Evolutionary conservation across 2,329 filamentous ascomycete species (phyloP).

Genomic region (Fragosphaeria purpurea): DNA sequence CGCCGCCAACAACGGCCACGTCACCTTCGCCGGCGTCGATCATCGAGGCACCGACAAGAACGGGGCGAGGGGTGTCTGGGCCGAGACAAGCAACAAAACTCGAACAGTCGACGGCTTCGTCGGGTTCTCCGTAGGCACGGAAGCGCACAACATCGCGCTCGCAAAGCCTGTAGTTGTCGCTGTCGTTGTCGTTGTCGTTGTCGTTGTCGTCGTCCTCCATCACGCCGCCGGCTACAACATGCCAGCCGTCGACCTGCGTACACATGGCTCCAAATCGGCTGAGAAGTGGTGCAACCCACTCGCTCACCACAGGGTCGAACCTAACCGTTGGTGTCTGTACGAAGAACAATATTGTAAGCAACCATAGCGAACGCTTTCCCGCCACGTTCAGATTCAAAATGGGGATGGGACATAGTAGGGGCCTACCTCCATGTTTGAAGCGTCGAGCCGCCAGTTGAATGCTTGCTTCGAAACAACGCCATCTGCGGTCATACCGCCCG

Average conservation of each 20-base stretch:
- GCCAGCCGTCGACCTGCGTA: conserved; percentile 4
- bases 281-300: background rate
- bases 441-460: conserved; percentile 53
- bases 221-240: conserved; percentile 34
- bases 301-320: background rate
- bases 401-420: too few species aligned
- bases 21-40: conserved; percentile 34
- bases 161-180: conserved; percentile 24
- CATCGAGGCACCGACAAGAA: conserved; percentile 61
- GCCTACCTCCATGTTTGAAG: conserved; percentile 20
- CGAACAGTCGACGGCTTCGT: conserved; percentile 18
- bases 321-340: conserved; percentile 4
- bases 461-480: conserved; percentile 53
- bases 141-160: conserved; percentile 43
- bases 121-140: conserved; percentile 20
- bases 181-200: conserved; percentile 18
- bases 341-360: too few species aligned
- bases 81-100: background rate
- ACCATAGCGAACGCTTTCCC: too few species aligned
- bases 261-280: conserved; percentile 10
- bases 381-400: too few species aligned
- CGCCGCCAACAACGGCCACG: conserved; percentile 63
- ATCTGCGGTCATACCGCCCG: conserved; percentile 60
- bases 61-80: conserved; percentile 35
- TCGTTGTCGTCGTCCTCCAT: conserved; percentile 28